phyloP scores from a whole-genome alignment of 305 asterid genomes.

The Fraxinus velutina region DNA sequence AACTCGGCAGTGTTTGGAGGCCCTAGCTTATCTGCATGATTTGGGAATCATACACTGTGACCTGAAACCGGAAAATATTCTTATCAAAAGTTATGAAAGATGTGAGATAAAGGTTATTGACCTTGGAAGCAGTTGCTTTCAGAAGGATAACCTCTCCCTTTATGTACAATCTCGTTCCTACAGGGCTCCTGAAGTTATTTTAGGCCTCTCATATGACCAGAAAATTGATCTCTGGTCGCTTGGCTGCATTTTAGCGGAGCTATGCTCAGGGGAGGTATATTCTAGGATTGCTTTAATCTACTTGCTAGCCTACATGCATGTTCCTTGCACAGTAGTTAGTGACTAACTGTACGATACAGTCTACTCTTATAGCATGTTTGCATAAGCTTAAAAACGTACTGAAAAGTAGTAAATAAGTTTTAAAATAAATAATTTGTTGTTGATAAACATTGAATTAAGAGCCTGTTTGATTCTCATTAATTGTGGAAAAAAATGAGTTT shows the following conservation, averaged over 20 bases:
- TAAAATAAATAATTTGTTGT: background rate
- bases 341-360: background rate
- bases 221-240: constrained; percentile 94
- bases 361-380: background rate
- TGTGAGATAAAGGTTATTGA: constrained; percentile 91
- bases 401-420: background rate
- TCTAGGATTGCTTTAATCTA: background rate
- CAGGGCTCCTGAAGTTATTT: constrained; percentile 94
- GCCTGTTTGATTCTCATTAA: background rate
- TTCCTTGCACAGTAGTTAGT: background rate
- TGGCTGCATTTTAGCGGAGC: constrained; percentile 89
- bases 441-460: background rate
- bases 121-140: constrained; percentile 98
- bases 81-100: constrained; percentile 75
- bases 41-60: constrained; percentile 95
- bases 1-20: constrained; percentile 84
- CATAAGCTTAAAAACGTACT: background rate
- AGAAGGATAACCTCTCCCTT: constrained; percentile 63
- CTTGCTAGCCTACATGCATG: background rate
- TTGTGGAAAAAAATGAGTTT: too few species aligned
- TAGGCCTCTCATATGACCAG: constrained; percentile 84
- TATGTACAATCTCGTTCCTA: constrained; percentile 97
- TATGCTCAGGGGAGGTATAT: constrained; percentile 78
- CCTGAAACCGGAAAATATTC: constrained; percentile 92
- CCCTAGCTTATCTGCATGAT: constrained; percentile 66